Evolutionary conservation across 345 rosid species (phyloP), one percentile per base, ranked within the genome.

Genomic region (Mercurialis annua): DNA sequence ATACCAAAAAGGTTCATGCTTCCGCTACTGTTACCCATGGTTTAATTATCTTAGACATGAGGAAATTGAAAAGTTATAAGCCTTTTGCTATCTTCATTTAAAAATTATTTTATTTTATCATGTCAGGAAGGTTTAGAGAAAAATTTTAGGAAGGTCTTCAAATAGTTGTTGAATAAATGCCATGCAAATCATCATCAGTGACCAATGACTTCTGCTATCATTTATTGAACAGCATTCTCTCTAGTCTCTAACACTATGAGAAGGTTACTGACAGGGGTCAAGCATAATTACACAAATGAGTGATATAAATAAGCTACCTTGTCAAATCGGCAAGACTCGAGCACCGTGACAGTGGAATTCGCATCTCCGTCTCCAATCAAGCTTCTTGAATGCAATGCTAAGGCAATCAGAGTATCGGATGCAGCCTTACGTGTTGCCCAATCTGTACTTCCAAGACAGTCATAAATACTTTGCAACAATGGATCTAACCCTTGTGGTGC

Each of bases 361-460:
- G 86, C 83, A 51, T 82, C 73, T 69, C 71, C 84, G 64, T 90
- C 98, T 54, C 84, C 69, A 38, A 90, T 69, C 79, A 92, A 77
- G 78, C 71, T 47, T 70, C 86, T 88, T 64, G 98, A 95, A 82
- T 92, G 92, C 73, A 82, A 71, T 31, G 91, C 99, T 68, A 95
- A 59, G 68, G 92, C 76, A 79, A 49, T 83, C 75, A 95, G 77
- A 54, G 92, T 76, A 79, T 95, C 99, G 67, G 97, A 89, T 61
- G 98, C 96, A 68, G 99, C 98, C 77, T 95, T 95, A 16, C 99
- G 92, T 29, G 97, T 90, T 5, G 82, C 92, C 99, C 98, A 95
- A 81, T 95, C 99, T 67, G 97, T 70, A 83, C 91, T 95, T 53
- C 92, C 86, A 63, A 95, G 88, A 81, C 96, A 92, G 20, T 87